These are phyloP conservation scores for Neurospora sp. DNA, from an alignment of 495 filamentous ascomycete species.

Conservation along the genomic window DNA sequence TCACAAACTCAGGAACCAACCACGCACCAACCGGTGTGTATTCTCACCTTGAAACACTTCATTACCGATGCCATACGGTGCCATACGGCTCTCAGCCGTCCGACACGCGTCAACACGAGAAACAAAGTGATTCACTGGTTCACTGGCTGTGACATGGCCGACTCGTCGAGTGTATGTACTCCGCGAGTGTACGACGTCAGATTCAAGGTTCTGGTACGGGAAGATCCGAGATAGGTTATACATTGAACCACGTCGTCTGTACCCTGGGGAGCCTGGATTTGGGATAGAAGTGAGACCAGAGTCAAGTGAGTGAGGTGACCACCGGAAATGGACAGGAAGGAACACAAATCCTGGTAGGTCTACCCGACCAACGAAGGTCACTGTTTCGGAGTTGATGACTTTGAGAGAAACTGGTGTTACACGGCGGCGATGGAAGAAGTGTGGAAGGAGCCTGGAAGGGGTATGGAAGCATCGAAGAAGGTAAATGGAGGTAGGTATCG, in stretches of 20 bases:
- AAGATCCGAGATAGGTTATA: background rate
- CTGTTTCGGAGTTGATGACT: background rate
- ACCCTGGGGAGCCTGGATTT: too few relatives aligned
- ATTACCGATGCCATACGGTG: background rate
- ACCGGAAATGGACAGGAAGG: too few relatives aligned
- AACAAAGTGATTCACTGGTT: background rate
- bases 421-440: background rate
- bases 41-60: background rate
- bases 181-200: background rate
- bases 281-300: background rate
- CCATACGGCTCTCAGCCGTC: background rate
- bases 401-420: background rate
- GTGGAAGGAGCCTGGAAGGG: background rate
- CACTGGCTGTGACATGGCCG: background rate
- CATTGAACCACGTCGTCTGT: too few relatives aligned
- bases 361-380: background rate
- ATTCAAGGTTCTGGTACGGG: background rate
- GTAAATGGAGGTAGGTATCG: too few relatives aligned
- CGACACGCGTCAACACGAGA: background rate
- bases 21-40: background rate
- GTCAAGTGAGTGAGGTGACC: background rate
- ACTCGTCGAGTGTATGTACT: background rate
- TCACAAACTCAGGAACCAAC: background rate
- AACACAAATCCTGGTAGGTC: background rate
- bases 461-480: background rate